These are phyloP conservation scores for Myochromella boudieri DNA, from an alignment of 768 basidiomycete species.

Conservation along the genomic window DNA sequence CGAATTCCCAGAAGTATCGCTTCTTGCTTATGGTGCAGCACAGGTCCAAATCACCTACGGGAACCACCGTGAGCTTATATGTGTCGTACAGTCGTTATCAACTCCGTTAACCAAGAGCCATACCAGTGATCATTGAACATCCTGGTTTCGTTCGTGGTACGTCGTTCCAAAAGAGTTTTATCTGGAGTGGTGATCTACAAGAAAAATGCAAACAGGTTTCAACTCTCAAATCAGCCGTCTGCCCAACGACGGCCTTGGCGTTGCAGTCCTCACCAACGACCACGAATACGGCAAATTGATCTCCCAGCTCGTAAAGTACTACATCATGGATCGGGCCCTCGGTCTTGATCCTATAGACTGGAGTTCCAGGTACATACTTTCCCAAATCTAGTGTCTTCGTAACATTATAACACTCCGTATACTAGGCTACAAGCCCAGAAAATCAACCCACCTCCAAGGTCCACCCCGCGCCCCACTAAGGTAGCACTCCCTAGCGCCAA, in stretches of 20 bases:
- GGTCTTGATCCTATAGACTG: conserved; percentile 25
- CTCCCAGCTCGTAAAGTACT: conserved; percentile 22
- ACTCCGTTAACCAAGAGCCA: not conserved
- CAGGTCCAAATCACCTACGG: conserved; percentile 24
- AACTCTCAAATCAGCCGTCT: conserved; percentile 14
- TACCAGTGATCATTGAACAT: conserved; percentile 9
- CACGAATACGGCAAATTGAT: conserved; percentile 19
- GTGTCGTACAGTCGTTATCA: not conserved
- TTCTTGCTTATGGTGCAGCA: conserved; percentile 24
- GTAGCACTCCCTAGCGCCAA: conserved; percentile 15
- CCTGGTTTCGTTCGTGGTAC: conserved; percentile 10
- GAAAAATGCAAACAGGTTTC: conserved; percentile 5
- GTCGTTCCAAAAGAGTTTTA: not conserved
- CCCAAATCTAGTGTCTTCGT: not conserved
- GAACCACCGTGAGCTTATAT: conserved; percentile 20
- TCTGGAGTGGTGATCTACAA: not conserved
- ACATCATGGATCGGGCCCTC: conserved; percentile 23
- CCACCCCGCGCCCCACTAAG: conserved; percentile 16
- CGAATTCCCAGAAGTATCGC: conserved; percentile 23
- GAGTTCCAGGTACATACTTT: conserved; percentile 17
- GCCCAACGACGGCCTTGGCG: conserved; percentile 18
- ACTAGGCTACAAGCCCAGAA: conserved; percentile 5
- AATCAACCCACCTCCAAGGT: conserved; percentile 6
- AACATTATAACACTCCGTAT: not conserved
- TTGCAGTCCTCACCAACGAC: conserved; percentile 28